A percentile compares a stretch with the other conserved stretches of the same genome.
phyloP scores from a whole-genome alignment of 768 basidiomycete genomes.

The Dioszegia crocea region DNA sequence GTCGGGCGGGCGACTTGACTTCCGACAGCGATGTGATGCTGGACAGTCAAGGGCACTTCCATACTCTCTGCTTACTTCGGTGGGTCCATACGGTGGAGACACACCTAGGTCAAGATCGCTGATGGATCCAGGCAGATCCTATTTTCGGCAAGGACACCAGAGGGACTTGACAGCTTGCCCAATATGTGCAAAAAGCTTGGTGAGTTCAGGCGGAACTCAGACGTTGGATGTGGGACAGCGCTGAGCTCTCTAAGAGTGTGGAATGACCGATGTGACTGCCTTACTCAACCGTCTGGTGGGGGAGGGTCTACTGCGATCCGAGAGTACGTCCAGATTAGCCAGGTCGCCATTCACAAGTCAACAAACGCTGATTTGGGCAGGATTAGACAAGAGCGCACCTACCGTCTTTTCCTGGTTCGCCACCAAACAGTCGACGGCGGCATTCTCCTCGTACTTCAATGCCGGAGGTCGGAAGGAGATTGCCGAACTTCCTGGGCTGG shows the following conservation, averaged over 20 bases:
- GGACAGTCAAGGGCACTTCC: background rate
- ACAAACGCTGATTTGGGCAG: background rate
- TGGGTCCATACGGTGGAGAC: background rate
- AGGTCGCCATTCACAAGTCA: background rate
- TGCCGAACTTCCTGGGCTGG: background rate
- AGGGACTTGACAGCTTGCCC: no score
- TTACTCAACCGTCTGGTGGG: background rate
- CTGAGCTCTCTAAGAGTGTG: background rate
- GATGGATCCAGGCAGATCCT: no score
- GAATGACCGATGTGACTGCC: background rate
- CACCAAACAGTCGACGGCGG: background rate
- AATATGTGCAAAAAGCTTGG: background rate
- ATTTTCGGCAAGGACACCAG: no score
- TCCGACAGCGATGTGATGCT: no score
- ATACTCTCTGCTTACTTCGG: background rate
- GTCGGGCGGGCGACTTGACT: background rate
- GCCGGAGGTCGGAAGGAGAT: background rate
- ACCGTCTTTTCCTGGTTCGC: background rate
- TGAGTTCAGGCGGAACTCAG: no score
- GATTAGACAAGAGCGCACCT: background rate
- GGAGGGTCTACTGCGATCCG: background rate
- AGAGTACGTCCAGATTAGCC: background rate
- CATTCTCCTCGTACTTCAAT: conserved; percentile 4
- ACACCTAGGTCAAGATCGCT: no score
- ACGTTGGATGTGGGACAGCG: no score